phyloP scores from a whole-genome alignment of 2,329 filamentous ascomycete genomes.

The Arthroderma sp. region DNA sequence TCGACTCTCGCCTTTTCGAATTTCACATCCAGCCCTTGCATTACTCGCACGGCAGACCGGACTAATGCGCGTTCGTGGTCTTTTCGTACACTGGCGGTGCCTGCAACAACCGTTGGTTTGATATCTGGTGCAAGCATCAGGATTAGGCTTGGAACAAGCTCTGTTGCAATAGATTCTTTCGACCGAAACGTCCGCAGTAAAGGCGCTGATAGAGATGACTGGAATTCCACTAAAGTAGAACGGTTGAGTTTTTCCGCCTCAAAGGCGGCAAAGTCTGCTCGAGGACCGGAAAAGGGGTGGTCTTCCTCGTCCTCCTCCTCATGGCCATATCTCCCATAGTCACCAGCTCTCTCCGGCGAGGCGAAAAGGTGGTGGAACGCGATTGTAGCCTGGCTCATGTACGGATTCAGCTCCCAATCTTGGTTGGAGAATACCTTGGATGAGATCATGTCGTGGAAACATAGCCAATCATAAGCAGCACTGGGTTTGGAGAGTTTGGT shows the following conservation, averaged over 20 bases:
- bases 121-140: slow-evolving; percentile 79
- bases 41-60: slow-evolving; percentile 61
- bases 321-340: slow-evolving; percentile 28
- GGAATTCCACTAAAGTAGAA: slow-evolving; percentile 58
- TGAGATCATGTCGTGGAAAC: slow-evolving; percentile 80
- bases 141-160: slow-evolving; percentile 72
- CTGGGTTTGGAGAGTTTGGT: slow-evolving; percentile 78
- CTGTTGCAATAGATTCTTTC: slow-evolving; percentile 60
- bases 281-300: slow-evolving; percentile 66
- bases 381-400: slow-evolving; percentile 72
- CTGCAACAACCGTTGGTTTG: slow-evolving; percentile 75
- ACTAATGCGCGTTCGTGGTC: slow-evolving; percentile 75
- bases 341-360: slow-evolving; percentile 47
- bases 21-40: slow-evolving; percentile 67
- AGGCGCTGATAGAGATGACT: slow-evolving; percentile 56
- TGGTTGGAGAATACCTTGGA: slow-evolving; percentile 68
- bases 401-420: slow-evolving; percentile 83
- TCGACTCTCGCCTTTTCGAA: slow-evolving; percentile 75
- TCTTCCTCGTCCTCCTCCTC: slow-evolving; percentile 38
- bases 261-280: slow-evolving; percentile 66
- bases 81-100: slow-evolving; percentile 74
- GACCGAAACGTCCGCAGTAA: slow-evolving; percentile 68
- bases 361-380: slow-evolving; percentile 90
- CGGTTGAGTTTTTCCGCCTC: slow-evolving; percentile 72
- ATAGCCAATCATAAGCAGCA: slow-evolving; percentile 80